A percentile compares a stretch with the other conserved stretches of the same genome.
These are phyloP conservation scores for Rutstroemia sp. DNA, from an alignment of 2,329 filamentous ascomycete genomes.

Conservation along the genomic window DNA sequence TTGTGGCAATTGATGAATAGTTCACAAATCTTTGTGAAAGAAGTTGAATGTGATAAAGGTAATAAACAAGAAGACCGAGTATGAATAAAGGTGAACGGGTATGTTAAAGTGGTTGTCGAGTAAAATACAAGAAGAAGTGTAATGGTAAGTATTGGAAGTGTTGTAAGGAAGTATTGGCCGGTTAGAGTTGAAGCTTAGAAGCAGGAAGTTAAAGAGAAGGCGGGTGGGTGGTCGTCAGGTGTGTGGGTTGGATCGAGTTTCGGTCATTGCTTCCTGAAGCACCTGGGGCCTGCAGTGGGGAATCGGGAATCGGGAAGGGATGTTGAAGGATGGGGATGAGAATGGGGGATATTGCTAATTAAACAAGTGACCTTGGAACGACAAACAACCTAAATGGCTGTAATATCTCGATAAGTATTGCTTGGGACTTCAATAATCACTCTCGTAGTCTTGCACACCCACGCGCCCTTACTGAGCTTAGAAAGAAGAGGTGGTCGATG, in stretches of 20 bases:
- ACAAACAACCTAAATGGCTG: too few species aligned
- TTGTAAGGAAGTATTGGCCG: neutral
- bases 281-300: neutral
- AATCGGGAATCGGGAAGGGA: neutral
- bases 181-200: neutral
- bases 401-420: too few species aligned
- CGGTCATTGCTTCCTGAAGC: neutral
- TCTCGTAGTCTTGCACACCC: too few species aligned
- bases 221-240: neutral
- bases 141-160: too few species aligned
- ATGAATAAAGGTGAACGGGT: neutral
- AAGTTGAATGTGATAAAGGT: neutral
- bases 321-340: neutral
- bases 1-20: neutral
- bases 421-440: too few species aligned
- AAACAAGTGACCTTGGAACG: too few species aligned
- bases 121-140: neutral
- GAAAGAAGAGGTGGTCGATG: too few species aligned
- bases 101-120: neutral
- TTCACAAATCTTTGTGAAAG: neutral
- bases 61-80: neutral
- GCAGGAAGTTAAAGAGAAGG: neutral
- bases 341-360: too few species aligned
- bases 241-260: neutral
- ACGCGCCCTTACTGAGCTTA: too few species aligned